These are phyloP conservation scores for Tolypocladium paradoxum DNA, from an alignment of 2,329 filamentous ascomycete species.

Conservation along the genomic window DNA sequence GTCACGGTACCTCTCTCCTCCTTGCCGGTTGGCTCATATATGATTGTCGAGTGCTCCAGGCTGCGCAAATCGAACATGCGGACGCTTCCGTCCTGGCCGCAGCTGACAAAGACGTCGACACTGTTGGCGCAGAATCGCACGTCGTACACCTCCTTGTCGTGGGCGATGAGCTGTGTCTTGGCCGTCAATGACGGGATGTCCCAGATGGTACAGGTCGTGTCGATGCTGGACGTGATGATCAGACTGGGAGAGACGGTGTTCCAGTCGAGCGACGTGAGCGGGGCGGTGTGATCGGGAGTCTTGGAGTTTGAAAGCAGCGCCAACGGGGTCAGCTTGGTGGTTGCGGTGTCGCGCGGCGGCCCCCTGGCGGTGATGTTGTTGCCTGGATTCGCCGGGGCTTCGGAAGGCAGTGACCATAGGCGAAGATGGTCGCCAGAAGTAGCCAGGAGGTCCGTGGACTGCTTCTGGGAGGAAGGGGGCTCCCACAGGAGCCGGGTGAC, in stretches of 20 bases:
- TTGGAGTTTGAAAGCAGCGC: constrained; percentile 95
- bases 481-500: constrained; percentile 95
- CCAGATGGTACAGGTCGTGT: constrained; percentile 99
- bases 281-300: constrained; percentile 94
- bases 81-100: constrained; percentile 93
- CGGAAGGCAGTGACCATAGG: constrained; percentile 80
- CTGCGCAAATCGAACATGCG: constrained; percentile 97
- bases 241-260: constrained; percentile 93
- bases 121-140: constrained; percentile 96
- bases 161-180: constrained; percentile 95
- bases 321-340: constrained; percentile 79
- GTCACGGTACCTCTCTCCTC: constrained; percentile 52
- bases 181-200: constrained; percentile 96
- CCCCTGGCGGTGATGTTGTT: constrained; percentile 56
- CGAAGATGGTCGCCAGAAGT: constrained; percentile 92
- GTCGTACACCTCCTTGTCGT: constrained; percentile 98
- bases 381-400: constrained; percentile 42
- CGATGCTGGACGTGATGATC: constrained; percentile 97
- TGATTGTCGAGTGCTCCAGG: constrained; percentile 95
- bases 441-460: constrained; percentile 86
- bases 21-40: constrained; percentile 93
- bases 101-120: constrained; percentile 97
- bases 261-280: constrained; percentile 94
- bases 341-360: constrained; percentile 38
- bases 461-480: constrained; percentile 86